Evolutionary conservation across 441 rosid species (phyloP), one percentile per base, ranked within the genome.

Genomic region (Breynia disticha): DNA sequence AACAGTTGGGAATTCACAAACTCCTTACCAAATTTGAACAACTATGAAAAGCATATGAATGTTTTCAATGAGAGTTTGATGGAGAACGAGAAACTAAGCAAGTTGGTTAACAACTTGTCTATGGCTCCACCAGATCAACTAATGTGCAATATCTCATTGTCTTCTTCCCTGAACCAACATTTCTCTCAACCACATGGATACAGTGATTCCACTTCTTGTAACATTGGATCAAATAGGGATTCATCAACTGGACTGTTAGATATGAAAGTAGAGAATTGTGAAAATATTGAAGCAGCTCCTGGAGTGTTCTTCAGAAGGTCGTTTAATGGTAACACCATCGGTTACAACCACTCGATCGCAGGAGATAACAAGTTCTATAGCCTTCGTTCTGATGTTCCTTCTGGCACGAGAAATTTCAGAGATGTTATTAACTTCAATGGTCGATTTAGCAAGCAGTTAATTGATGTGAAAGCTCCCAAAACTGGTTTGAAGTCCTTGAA

Each of bases 31-130:
- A 13, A 11, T 32, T 44, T 55, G 43, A 58, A 67, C 49, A 57
- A 44, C 38, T 67, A 68, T 0, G 69, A 67, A 7, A 71, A 72
- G 35, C 67, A 66, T 13, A 16, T 68, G 12, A 71, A 51, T 18
- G 69, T 61, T 3, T 52, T 50, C 52, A 55, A n/a, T 7, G 58
- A 52, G 9, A 42, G 53, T 58, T 52, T 59, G 43, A 52, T 54
- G 0, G 72, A 69, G 48, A 48, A 48, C 35, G 70, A 60, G 56
- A 63, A 82, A 50, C 48, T 79, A 19, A 67, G 72, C 57, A 81
- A 73, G 73, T 71, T 76, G 41, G 83, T 78, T 50, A 71, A 68
- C 67, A 76, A 81, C 72, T 86, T 86, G 90, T 79, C 86, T 0
- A 80, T 86, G 47, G 90, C 86, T 1, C 88, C 88, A 1, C 88